These are phyloP conservation scores for Trifolium subterraneum DNA, from an alignment of 306 rosid species.

Conservation along the genomic window DNA sequence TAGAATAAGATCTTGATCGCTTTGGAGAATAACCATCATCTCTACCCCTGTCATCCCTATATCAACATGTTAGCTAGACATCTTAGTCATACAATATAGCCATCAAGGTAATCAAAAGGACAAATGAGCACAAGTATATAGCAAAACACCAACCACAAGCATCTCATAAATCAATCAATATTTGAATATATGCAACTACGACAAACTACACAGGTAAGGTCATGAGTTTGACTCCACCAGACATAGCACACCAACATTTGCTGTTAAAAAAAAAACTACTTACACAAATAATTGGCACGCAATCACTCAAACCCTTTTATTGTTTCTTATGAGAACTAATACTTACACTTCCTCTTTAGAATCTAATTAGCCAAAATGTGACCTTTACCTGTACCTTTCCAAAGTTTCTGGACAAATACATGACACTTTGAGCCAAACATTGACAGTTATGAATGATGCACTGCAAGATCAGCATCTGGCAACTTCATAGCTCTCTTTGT, in stretches of 20 bases:
- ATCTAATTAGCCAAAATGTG: conserved; percentile 70
- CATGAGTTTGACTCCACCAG: neutral
- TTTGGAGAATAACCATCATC: conserved; percentile 68
- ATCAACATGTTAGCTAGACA: conserved; percentile 19
- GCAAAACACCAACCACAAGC: conserved; percentile 30
- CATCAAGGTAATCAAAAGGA: neutral
- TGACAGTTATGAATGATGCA: conserved; percentile 80
- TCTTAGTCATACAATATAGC: conserved; percentile 8
- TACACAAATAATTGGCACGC: conserved; percentile 36
- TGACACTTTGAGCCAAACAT: conserved; percentile 84
- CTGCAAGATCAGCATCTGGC: conserved; percentile 91
- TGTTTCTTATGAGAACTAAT: conserved; percentile 37
- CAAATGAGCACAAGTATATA: conserved; percentile 28
- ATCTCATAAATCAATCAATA: conserved; percentile 44
- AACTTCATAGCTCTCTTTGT: conserved; percentile 97
- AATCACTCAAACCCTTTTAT: conserved; percentile 34
- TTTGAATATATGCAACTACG: conserved; percentile 40
- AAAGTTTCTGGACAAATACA: conserved; percentile 82
- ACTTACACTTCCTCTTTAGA: conserved; percentile 68
- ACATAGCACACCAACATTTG: neutral
- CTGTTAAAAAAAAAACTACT: conserved; percentile 34
- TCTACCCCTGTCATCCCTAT: conserved; percentile 68
- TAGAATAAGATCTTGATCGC: conserved; percentile 78
- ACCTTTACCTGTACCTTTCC: conserved; percentile 95
- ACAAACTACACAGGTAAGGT: conserved; percentile 38